phyloP scores from a whole-genome alignment of 352 stramenopile species.

The Phytophthora sojae region DNA sequence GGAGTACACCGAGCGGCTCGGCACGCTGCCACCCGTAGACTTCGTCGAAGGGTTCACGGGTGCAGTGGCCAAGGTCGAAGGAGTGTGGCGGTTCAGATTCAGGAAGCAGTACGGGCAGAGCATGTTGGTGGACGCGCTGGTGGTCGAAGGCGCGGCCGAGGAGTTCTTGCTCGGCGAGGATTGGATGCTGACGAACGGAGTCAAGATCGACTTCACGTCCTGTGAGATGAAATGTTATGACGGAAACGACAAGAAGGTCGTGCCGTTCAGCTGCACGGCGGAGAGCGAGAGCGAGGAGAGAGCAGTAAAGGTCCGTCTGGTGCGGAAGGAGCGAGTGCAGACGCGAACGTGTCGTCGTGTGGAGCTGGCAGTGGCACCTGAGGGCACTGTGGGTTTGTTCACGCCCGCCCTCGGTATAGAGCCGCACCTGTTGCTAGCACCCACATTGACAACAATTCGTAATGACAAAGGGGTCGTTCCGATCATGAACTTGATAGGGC shows the following conservation, averaged over 20 bases:
- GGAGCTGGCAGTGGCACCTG: not conserved
- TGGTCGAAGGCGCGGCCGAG: not conserved
- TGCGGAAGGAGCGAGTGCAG: not conserved
- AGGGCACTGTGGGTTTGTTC: not conserved
- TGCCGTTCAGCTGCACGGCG: not conserved
- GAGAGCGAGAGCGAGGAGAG: not conserved
- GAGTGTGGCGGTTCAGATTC: not conserved
- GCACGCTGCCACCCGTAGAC: not conserved
- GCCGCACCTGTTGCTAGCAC: not conserved
- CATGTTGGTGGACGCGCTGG: not conserved
- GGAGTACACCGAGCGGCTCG: not conserved
- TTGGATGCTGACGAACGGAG: not conserved
- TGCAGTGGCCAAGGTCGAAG: not conserved
- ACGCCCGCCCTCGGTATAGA: not conserved
- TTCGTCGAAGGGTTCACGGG: not conserved
- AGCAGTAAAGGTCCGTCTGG: not conserved
- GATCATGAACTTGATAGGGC: not conserved
- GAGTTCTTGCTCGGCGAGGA: not conserved
- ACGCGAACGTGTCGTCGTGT: not conserved
- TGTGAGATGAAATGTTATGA: not conserved
- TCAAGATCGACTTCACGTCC: not conserved
- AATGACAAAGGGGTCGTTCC: not conserved
- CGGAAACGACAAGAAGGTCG: not conserved
- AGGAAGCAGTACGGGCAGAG: not conserved
- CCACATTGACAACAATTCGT: not conserved